Percentiles rank a stretch among this genome's conserved stretches.
phyloP scores from a whole-genome alignment of 1,284 basidiomycete genomes.

The Trichosporon coremiiforme region DNA sequence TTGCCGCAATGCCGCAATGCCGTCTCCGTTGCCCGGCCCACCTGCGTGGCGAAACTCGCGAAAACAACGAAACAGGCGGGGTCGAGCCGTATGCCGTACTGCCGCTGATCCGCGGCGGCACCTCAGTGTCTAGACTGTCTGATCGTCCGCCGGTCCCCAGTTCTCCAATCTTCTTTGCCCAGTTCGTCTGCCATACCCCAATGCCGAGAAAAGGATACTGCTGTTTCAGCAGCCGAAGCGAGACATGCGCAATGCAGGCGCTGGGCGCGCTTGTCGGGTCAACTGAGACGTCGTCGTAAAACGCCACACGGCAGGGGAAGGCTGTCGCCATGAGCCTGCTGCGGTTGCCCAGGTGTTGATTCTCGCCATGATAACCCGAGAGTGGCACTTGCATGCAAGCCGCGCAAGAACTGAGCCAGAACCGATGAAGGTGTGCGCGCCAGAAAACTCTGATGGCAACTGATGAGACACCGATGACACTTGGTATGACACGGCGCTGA shows the following conservation, averaged over 20 bases:
- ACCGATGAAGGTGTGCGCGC: not conserved
- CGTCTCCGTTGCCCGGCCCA: not conserved
- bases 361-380: not conserved
- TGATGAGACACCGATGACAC: not conserved
- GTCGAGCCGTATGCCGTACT: conserved; percentile 1
- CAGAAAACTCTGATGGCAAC: not conserved
- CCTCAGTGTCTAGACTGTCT: not conserved
- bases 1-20: too few species aligned
- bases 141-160: too few species aligned
- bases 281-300: not conserved
- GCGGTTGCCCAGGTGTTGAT: not conserved
- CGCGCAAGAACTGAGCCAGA: not conserved
- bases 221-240: not conserved
- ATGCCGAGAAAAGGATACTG: not conserved
- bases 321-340: too few species aligned
- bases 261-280: not conserved
- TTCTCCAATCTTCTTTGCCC: too few species aligned
- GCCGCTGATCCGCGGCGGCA: not conserved
- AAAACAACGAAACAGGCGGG: not conserved
- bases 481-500: not conserved
- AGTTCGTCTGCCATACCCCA: too few species aligned
- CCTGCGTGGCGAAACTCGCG: too few species aligned
- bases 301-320: not conserved
- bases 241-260: not conserved
- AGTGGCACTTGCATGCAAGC: not conserved